These are phyloP conservation scores for Groenewaldozyma salmanticensis DNA, from an alignment of 805 yeast species.

Conservation along the genomic window DNA sequence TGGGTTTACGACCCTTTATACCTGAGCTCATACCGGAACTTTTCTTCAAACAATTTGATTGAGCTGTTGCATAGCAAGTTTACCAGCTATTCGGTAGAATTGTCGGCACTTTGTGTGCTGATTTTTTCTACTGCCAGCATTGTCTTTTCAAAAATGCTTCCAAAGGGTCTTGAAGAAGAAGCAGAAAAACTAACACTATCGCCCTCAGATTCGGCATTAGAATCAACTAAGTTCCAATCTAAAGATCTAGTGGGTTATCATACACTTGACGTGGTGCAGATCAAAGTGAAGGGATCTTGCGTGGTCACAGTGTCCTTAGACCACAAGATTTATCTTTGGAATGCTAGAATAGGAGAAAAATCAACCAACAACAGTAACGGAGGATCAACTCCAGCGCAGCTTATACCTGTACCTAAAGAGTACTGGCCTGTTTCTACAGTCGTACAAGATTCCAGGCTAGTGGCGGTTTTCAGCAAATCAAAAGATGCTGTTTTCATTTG, in stretches of 20 bases:
- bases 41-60: neutral
- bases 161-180: neutral
- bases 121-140: slow-evolving; percentile 4
- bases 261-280: slow-evolving; percentile 50
- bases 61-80: neutral
- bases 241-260: slow-evolving; percentile 45
- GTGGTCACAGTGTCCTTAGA: slow-evolving; percentile 68
- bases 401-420: slow-evolving; percentile 17
- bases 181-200: neutral
- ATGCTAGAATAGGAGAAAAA: slow-evolving; percentile 14
- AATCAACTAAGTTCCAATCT: slow-evolving; percentile 18
- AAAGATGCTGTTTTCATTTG: neutral
- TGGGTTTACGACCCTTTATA: neutral
- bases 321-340: slow-evolving; percentile 64
- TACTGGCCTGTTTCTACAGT: slow-evolving; percentile 22
- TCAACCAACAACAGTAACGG: neutral
- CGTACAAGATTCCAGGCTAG: slow-evolving; percentile 8
- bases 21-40: too few relatives aligned
- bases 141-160: neutral
- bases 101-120: neutral
- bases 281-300: slow-evolving; percentile 23
- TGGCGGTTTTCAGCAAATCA: slow-evolving; percentile 4
- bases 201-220: neutral
- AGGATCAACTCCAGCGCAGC: slow-evolving; percentile 7
- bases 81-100: neutral